Percentiles rank a stretch among this genome's conserved stretches.
These are phyloP conservation scores for Aureobasidium sp. DNA, from an alignment of 2,329 filamentous ascomycete species.

Conservation along the genomic window DNA sequence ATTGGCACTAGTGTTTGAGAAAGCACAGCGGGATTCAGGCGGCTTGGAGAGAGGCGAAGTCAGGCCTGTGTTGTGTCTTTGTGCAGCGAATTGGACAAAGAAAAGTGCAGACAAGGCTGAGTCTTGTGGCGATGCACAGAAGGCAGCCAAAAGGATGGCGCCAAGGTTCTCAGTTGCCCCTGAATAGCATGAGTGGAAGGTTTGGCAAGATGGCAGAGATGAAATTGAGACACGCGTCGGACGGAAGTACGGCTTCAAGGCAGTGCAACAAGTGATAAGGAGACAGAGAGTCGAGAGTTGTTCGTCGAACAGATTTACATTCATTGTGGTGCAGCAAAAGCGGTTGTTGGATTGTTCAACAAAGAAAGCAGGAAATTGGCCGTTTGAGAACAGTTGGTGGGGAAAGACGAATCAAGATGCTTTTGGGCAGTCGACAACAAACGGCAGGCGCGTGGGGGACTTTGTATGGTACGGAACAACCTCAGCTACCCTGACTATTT, in stretches of 20 bases:
- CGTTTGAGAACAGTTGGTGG: not conserved
- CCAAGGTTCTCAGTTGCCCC: not conserved
- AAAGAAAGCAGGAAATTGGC: constrained; percentile 10
- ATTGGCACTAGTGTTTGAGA: constrained; percentile 5
- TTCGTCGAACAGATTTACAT: not conserved
- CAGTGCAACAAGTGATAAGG: not conserved
- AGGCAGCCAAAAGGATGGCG: not conserved
- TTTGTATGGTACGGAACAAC: not conserved
- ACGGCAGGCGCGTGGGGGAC: not conserved
- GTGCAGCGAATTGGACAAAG: not conserved
- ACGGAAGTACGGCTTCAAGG: not conserved
- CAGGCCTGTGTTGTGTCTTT: not conserved
- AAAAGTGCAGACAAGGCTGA: not conserved
- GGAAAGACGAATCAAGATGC: not conserved
- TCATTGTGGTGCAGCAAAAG: not conserved
- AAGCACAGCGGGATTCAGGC: not conserved
- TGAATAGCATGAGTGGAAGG: not conserved
- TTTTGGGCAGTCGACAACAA: not conserved
- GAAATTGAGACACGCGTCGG: constrained; percentile 4
- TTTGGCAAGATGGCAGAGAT: not conserved
- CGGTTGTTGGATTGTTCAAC: not conserved
- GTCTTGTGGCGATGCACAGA: not conserved
- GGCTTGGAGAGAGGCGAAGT: not conserved
- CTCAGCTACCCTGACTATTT: not conserved
- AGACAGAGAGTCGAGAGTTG: not conserved